Evolutionary conservation across 1,139 yeast genomes (phyloP), one percentile per base, ranked within the genome.

Genomic region (Saccharomyces hybrid): DNA sequence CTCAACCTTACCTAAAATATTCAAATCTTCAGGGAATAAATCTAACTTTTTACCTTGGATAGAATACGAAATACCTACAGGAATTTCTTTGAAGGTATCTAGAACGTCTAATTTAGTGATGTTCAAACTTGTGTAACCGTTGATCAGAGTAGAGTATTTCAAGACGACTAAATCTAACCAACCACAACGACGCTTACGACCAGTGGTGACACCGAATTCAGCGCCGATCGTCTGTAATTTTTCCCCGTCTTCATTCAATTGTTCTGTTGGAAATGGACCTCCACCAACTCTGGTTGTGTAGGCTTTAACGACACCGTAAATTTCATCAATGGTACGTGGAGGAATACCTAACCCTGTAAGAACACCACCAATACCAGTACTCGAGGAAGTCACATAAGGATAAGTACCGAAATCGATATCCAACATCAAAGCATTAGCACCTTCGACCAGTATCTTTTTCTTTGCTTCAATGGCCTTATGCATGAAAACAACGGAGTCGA

Each of bases 191-290:
- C 99, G 88, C 81, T 91, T 91, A 78, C 99, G 87, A 62, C 99
- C 99, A 48, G 99, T 93, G 63, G 99, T 93, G 62, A 93, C 99
- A 73, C 99, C 99, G 69, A 72, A 89, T 75, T 93, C 97, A 56
- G 93, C 96, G 66, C 99, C 99, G 60, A 91, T 88, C 52, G 78
- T 75, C 74, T 95, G 99, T 68, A 93, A 79, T 61, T 83, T 82
- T 68, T 87, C 96, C 67, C 99, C 99, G 54, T 77, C 81, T 47
- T 77, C 83, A 72, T 93, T 90, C 71, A 91, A 80, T 73, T 91
- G 98, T 75, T 93, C 99, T 56, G 98, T 86, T 59, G 99, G 98
- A 87, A 93, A 93, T 41, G 99, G 99, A 60, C 99, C 99, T 69
- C 90, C 98, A 67, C 99, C 99, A 56, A 93, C 99, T 75, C 99